Percentiles rank a stretch among this genome's conserved stretches.
phyloP scores from a whole-genome alignment of 2,329 filamentous ascomycete species.

The Venturia aucupariae region DNA sequence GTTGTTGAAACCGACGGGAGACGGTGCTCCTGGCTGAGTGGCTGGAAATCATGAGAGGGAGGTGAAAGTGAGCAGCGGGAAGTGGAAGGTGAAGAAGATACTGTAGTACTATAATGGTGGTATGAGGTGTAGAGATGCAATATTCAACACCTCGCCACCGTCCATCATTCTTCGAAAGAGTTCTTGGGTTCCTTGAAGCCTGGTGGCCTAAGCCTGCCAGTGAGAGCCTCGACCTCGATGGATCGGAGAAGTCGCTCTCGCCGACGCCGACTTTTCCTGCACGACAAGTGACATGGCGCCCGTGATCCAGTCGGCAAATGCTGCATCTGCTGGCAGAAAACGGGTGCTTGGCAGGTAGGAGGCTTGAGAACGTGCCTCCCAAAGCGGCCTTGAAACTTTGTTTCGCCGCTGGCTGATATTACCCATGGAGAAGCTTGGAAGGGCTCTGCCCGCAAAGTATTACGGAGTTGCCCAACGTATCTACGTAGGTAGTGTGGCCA shows the following conservation, averaged over 20 bases:
- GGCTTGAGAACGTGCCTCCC: not conserved
- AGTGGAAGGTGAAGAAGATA: too few species aligned
- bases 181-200: too few species aligned
- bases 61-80: not conserved
- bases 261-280: not conserved
- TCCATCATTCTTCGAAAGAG: not conserved
- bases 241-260: not conserved
- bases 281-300: not conserved
- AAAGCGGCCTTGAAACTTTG: not conserved
- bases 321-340: not conserved
- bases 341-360: not conserved
- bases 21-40: too few species aligned
- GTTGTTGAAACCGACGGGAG: not conserved
- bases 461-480: too few species aligned
- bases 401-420: conserved; percentile 2
- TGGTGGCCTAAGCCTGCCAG: too few species aligned
- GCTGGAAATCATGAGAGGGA: too few species aligned
- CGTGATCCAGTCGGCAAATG: too few species aligned
- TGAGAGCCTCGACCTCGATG: too few species aligned
- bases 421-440: not conserved
- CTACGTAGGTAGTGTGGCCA: not conserved
- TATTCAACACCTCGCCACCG: not conserved
- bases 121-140: too few species aligned
- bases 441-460: not conserved
- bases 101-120: too few species aligned